These are phyloP conservation scores for Fusarium udum DNA, from an alignment of 2,329 filamentous ascomycete genomes.

Conservation along the genomic window DNA sequence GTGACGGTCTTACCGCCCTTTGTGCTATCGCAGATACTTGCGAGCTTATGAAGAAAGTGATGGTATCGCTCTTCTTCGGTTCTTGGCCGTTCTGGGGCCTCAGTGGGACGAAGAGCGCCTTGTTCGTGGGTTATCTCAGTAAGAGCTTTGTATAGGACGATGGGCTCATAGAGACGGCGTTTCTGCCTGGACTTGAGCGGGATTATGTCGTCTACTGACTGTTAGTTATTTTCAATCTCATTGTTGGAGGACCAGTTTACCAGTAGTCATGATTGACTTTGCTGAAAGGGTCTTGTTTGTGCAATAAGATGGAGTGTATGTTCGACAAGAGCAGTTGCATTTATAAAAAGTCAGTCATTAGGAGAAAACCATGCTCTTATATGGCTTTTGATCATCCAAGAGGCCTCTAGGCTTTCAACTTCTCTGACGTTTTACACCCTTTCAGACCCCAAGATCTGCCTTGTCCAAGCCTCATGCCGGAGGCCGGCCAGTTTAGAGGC, in stretches of 20 bases:
- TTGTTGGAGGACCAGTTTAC: neutral
- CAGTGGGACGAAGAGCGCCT: neutral
- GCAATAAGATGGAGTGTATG: neutral
- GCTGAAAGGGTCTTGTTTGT: neutral
- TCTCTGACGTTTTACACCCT: neutral
- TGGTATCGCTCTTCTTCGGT: conserved; percentile 40
- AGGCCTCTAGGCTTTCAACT: neutral
- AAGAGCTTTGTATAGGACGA: conserved; percentile 42
- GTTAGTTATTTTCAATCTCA: neutral
- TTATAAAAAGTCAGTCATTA: neutral
- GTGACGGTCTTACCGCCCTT: conserved; percentile 46
- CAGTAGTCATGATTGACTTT: neutral
- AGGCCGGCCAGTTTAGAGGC: conserved; percentile 34
- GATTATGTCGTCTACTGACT: neutral
- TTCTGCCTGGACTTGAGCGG: conserved; percentile 28
- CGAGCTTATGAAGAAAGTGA: conserved; percentile 46
- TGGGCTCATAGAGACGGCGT: conserved; percentile 45
- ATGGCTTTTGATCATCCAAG: neutral
- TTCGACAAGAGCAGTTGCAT: neutral
- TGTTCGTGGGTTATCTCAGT: conserved; percentile 23
- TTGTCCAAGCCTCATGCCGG: conserved; percentile 22
- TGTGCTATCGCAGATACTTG: conserved; percentile 45
- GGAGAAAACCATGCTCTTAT: neutral
- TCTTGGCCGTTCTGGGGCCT: neutral
- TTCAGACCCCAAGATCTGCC: neutral